Conservation (phyloP, 129 eudicot species). For the Chrysanthemum makinoi region DNA sequence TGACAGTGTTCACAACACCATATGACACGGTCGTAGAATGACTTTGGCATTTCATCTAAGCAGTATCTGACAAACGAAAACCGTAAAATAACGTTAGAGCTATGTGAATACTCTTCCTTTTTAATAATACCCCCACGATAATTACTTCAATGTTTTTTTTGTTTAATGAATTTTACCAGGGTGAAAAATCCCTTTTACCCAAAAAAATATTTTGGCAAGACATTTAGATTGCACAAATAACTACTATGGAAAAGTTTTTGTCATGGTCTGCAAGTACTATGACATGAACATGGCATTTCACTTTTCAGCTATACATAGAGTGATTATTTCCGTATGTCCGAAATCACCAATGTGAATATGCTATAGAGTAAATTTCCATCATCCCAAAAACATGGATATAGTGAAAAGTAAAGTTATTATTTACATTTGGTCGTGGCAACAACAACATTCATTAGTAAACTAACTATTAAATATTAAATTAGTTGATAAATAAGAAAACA, state of each 20-base stretch:
- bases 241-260: background rate
- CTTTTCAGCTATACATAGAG: background rate
- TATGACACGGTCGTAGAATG: slow-evolving; percentile 37
- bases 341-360: background rate
- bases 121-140: background rate
- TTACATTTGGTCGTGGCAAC: no score
- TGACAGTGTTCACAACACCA: slow-evolving; percentile 64
- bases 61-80: slow-evolving; percentile 49
- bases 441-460: no score
- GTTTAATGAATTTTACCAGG: no score
- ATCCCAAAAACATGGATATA: no score
- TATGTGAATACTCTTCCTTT: background rate
- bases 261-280: background rate
- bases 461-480: background rate
- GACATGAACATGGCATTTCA: background rate
- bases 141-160: background rate
- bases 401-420: no score
- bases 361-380: no score
- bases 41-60: slow-evolving; percentile 37
- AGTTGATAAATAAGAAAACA: background rate
- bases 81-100: slow-evolving; percentile 1
- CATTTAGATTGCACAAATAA: background rate
- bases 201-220: background rate
- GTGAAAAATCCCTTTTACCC: no score
- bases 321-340: background rate